Evolutionary conservation across 257 asterid species (phyloP).

Genomic region (Solanum dulcamara): DNA sequence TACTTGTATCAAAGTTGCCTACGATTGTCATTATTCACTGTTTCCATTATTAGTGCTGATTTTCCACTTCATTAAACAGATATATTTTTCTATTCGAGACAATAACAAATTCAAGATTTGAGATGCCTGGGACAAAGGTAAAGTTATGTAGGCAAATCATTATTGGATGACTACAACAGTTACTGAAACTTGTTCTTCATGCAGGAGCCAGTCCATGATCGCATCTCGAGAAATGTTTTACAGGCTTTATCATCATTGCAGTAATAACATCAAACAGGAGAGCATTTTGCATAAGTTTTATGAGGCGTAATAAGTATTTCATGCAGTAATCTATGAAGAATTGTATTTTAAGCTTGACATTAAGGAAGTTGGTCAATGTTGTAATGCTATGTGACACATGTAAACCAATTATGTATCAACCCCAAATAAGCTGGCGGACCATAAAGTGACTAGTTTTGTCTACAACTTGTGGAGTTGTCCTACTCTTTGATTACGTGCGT

Average conservation of each 20-base stretch:
- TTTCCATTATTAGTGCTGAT: not conserved
- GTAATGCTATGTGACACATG: not conserved
- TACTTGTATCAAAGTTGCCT: not conserved
- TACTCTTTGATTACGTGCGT: not conserved
- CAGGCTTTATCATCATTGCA: constrained; percentile 41
- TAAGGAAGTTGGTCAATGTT: not conserved
- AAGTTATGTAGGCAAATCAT: not conserved
- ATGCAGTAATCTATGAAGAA: not conserved
- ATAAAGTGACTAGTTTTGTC: not conserved
- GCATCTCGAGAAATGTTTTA: constrained; percentile 58
- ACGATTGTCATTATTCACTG: not conserved
- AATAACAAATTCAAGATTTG: constrained; percentile 56
- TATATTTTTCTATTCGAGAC: constrained; percentile 79
- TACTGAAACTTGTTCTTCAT: constrained; percentile 4
- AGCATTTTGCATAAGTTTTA: not conserved
- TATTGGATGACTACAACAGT: not conserved
- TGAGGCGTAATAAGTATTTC: not conserved
- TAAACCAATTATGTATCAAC: not conserved
- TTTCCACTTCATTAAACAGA: constrained; percentile 26
- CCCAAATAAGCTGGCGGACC: not conserved
- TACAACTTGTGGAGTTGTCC: not conserved
- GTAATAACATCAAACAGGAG: not conserved
- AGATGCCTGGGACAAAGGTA: constrained; percentile 53
- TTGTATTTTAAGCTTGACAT: not conserved
- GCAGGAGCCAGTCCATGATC: constrained; percentile 76